A percentile compares a stretch with the other conserved stretches of the same genome.
phyloP scores from a whole-genome alignment of 1,284 basidiomycete species.

The Lentinus polychrous region DNA sequence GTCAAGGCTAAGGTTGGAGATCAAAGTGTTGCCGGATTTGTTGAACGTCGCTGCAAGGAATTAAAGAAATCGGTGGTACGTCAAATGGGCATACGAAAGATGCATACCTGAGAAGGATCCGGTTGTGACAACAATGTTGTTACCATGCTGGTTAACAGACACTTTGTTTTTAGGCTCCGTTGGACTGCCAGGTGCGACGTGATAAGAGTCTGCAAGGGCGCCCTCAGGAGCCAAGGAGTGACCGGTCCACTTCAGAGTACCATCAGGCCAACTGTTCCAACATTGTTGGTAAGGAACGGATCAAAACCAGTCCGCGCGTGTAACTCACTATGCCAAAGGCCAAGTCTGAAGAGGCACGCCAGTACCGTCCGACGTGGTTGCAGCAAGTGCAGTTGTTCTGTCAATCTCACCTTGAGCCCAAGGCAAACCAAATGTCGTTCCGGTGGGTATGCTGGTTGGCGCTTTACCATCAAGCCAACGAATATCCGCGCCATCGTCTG shows the following conservation, averaged over 20 bases:
- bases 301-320: not conserved
- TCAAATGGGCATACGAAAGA: conserved; percentile 6
- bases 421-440: conserved; percentile 33
- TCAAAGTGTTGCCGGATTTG: conserved; percentile 27
- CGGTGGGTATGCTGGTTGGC: conserved; percentile 25
- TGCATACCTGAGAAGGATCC: conserved; percentile 29
- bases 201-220: conserved; percentile 21
- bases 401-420: conserved; percentile 35
- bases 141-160: conserved; percentile 22
- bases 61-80: too few relatives aligned
- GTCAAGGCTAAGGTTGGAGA: conserved; percentile 26
- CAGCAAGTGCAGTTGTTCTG: conserved; percentile 30
- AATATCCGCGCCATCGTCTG: conserved; percentile 24
- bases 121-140: conserved; percentile 28
- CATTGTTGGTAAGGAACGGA: conserved; percentile 1
- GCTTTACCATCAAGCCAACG: conserved; percentile 31
- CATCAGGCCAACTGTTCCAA: conserved; percentile 33
- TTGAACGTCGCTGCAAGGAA: conserved; percentile 24
- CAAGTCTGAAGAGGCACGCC: conserved; percentile 32
- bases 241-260: conserved; percentile 37
- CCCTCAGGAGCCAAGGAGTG: conserved; percentile 29
- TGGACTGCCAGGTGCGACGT: conserved; percentile 29
- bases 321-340: conserved; percentile 34
- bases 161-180: conserved; percentile 30
- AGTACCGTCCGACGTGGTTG: conserved; percentile 20